Evolutionary conservation across 2,329 filamentous ascomycete species (phyloP).

Genomic region (Botrytis aclada): DNA sequence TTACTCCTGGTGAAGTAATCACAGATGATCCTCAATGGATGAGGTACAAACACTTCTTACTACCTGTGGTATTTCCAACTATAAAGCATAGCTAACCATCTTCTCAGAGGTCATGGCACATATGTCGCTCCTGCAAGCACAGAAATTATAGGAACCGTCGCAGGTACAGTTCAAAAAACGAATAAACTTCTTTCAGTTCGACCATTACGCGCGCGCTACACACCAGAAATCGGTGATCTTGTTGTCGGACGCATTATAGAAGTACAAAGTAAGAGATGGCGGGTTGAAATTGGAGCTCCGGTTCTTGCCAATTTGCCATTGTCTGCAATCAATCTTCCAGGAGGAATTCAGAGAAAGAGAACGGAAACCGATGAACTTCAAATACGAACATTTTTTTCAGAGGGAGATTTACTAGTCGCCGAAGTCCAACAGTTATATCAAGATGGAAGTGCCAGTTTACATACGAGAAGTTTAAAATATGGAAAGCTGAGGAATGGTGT

Average conservation of each 20-base stretch:
- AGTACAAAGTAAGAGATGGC: slow-evolving; percentile 92
- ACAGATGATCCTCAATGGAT: slow-evolving; percentile 97
- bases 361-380: slow-evolving; percentile 97
- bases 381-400: slow-evolving; percentile 94
- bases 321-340: slow-evolving; percentile 88
- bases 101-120: slow-evolving; percentile 83
- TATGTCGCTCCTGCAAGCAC: slow-evolving; percentile 62
- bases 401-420: slow-evolving; percentile 89
- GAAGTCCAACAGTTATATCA: slow-evolving; percentile 88
- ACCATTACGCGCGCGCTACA: slow-evolving; percentile 88
- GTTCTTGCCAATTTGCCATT: slow-evolving; percentile 83
- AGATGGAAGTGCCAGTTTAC: slow-evolving; percentile 82
- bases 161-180: slow-evolving; percentile 84
- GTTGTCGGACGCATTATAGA: slow-evolving; percentile 91
- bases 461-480: slow-evolving; percentile 88
- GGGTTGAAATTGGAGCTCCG: slow-evolving; percentile 86
- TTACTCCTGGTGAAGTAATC: slow-evolving; percentile 85
- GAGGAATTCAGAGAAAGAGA: slow-evolving; percentile 83
- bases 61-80: not conserved
- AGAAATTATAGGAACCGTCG: slow-evolving; percentile 83
- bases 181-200: slow-evolving; percentile 95
- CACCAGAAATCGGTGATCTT: slow-evolving; percentile 91
- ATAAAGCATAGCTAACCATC: slow-evolving; percentile 24
- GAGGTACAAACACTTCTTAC: slow-evolving; percentile 51
- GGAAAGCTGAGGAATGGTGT: slow-evolving; percentile 93